phyloP scores from a whole-genome alignment of 306 rosid species.

The Prunus mira region DNA sequence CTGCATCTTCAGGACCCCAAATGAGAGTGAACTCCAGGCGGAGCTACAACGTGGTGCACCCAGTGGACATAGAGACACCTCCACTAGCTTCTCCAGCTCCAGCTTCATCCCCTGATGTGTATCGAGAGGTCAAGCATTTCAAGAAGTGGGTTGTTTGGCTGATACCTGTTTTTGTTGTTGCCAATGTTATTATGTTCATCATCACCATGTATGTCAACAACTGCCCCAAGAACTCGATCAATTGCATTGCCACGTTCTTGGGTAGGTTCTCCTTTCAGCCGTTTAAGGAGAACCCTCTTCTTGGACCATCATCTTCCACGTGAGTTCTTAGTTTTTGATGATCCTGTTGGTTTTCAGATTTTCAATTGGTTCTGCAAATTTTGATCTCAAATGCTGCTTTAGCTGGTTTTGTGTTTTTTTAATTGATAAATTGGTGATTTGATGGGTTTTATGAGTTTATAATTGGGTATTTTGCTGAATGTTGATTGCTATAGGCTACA shows the following conservation, averaged over 20 bases:
- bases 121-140: constrained; percentile 52
- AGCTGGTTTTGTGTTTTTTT: background rate
- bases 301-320: constrained; percentile 89
- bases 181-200: constrained; percentile 49
- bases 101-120: background rate
- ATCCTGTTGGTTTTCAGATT: background rate
- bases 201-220: constrained; percentile 86
- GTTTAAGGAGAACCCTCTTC: constrained; percentile 83
- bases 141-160: constrained; percentile 79
- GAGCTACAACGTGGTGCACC: constrained; percentile 46
- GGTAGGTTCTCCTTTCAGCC: constrained; percentile 91
- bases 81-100: constrained; percentile 31
- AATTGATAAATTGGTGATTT: background rate
- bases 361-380: background rate
- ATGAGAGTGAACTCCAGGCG: constrained; percentile 45
- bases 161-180: constrained; percentile 59
- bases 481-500: constrained; percentile 52
- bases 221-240: constrained; percentile 77
- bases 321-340: constrained; percentile 28
- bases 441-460: background rate
- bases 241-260: constrained; percentile 68
- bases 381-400: background rate
- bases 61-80: constrained; percentile 37
- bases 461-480: background rate
- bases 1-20: constrained; percentile 27